Evolutionary conservation across 208 protist species (phyloP).

Genomic region (Wallacemonas rigidus): DNA sequence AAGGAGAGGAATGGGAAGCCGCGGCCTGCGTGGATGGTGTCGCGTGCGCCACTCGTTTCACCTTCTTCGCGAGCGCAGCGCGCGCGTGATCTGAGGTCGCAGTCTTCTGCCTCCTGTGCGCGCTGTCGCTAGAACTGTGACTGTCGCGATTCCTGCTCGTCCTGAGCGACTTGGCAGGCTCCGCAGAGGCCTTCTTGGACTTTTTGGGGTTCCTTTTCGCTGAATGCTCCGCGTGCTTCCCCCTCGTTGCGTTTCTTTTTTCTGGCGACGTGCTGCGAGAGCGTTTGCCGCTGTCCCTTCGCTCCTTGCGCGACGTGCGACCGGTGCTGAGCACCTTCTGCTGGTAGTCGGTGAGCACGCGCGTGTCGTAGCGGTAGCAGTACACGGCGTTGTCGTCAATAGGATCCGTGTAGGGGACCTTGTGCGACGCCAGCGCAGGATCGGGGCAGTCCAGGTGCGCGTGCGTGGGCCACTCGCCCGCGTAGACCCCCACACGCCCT

Average conservation of each 20-base stretch:
- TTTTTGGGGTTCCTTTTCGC: neutral
- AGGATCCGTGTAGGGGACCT: conserved; percentile 32
- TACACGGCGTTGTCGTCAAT: conserved; percentile 67
- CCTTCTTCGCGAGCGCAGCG: too few relatives aligned
- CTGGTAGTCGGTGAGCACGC: conserved; percentile 46
- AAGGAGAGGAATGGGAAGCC: too few relatives aligned
- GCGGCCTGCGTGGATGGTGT: too few relatives aligned
- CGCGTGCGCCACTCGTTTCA: too few relatives aligned
- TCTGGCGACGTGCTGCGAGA: conserved; percentile 6
- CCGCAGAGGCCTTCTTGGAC: neutral
- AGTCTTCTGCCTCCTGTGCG: too few relatives aligned
- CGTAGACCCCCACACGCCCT: conserved; percentile 61
- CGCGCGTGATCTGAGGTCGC: too few relatives aligned
- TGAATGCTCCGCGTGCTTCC: neutral
- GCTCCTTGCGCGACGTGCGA: neutral
- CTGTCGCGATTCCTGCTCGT: too few relatives aligned
- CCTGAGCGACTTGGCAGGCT: too few relatives aligned
- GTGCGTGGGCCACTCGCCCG: conserved; percentile 60
- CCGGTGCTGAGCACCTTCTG: conserved; percentile 41
- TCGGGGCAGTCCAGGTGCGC: conserved; percentile 74
- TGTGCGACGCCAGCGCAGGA: conserved; percentile 45
- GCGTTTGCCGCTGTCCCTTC: conserved; percentile 7
- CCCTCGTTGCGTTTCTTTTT: neutral
- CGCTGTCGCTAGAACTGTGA: too few relatives aligned
- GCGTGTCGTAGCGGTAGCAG: conserved; percentile 68